Base-by-base conservation (phyloP, 1,284 basidiomycete genomes). In the Sporisorium graminicola region DNA sequence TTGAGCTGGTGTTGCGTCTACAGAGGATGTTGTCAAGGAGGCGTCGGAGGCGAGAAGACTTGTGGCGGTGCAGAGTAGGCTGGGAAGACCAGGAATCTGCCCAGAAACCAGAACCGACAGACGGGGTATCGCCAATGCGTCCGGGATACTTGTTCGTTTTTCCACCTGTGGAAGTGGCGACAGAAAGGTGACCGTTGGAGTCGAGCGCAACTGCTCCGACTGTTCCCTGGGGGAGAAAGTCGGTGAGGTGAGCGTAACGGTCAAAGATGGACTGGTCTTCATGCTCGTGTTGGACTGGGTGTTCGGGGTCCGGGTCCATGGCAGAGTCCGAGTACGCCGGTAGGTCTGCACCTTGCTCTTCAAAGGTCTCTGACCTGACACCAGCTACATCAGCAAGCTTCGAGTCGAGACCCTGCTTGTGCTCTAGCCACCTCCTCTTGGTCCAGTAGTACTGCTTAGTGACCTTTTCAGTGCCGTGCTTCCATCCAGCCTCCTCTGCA, bases 181-280 rank as follows among this genome's bases (percentile, higher is more conserved):
- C 86, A 0, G 90, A 90, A 56, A 94, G 90, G 79, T 91, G 92
- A 0, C 93, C 92, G 26, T 89, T 87, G 3, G 88, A 81, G 82
- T 94, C 93, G 31, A 94, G 86, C 2, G 92, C 93, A 16, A 94
- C 92, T 1, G 93, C 93, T 24, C 93, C 93, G 3, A 94, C 92
- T 0, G 92, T 94, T 2, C 92, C 93, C 46, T 87, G 91, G 1
- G 93, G 92, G 62, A 90, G 86, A 67, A 89, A 87, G 79, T 92
- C 91, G 3, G 91, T 86, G 24, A 73, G 42, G 87, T 84, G 43
- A 22, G 67, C 60, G 16, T 65, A 76, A 3, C 43, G 51, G 46
- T 65, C 61, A 27, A 71, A 60, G 12, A 76, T 51, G 2, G 55
- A 40, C 26, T 59, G 57, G 40, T 76, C 73, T 51, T 62, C 50